A percentile compares a stretch with the other conserved stretches of the same genome.
phyloP scores from a whole-genome alignment of 208 protist species.

The Trypanosoma lewisi region DNA sequence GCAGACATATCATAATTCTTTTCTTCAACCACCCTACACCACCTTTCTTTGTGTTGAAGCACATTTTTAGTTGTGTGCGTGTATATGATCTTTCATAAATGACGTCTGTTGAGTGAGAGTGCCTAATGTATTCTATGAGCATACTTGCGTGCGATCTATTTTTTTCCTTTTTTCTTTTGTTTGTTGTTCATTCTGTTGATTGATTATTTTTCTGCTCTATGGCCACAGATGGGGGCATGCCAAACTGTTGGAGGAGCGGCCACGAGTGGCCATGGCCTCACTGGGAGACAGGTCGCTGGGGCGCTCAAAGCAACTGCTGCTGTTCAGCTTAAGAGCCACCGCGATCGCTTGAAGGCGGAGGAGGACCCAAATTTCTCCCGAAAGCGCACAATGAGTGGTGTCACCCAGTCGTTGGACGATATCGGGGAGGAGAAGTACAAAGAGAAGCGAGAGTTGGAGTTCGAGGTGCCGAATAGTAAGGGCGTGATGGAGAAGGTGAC shows the following conservation, averaged over 20 bases:
- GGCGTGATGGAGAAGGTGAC: conserved; percentile 31
- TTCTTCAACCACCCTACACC: too few relatives aligned
- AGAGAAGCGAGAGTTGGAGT: conserved; percentile 22
- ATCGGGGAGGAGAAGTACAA: conserved; percentile 30
- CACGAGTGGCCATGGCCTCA: conserved; percentile 73
- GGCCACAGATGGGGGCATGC: conserved; percentile 28
- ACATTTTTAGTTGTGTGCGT: too few relatives aligned
- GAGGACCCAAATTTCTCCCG: neutral
- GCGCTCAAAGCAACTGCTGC: conserved; percentile 36
- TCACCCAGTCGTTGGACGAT: conserved; percentile 20
- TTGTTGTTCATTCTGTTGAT: conserved; percentile 20
- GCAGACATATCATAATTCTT: too few relatives aligned
- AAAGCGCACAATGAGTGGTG: neutral
- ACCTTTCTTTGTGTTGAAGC: too few relatives aligned
- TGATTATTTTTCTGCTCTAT: too few relatives aligned
- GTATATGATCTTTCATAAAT: too few relatives aligned
- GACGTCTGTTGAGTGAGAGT: too few relatives aligned
- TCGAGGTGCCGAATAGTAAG: conserved; percentile 20
- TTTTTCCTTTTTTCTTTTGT: conserved; percentile 22
- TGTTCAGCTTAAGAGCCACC: conserved; percentile 25
- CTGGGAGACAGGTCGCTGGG: conserved; percentile 54
- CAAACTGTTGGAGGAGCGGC: conserved; percentile 40
- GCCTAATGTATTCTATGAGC: too few relatives aligned
- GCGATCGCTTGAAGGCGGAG: conserved; percentile 5
- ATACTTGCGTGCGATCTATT: too few relatives aligned